Percentiles rank a stretch among this genome's conserved stretches.
These are phyloP conservation scores for Phialemonium atrogriseum DNA, from an alignment of 2,329 filamentous ascomycete species.

Conservation along the genomic window DNA sequence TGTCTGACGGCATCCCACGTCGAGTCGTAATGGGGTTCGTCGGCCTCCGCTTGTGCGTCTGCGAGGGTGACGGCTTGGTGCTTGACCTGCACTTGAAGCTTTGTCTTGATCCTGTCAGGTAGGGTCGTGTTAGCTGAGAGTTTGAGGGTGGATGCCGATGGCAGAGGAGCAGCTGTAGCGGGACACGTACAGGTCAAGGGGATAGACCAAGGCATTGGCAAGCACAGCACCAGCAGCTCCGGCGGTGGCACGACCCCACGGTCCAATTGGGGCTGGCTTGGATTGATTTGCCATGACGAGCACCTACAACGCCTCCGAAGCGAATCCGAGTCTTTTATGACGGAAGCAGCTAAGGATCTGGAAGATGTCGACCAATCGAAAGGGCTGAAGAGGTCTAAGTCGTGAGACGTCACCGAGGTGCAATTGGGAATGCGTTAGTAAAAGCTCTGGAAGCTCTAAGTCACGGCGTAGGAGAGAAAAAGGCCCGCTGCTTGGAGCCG, in stretches of 20 bases:
- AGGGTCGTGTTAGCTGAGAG: conserved; percentile 2
- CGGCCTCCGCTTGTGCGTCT: conserved; percentile 29
- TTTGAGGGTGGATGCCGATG: background rate
- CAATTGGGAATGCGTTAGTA: too few species aligned
- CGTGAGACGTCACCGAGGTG: too few species aligned
- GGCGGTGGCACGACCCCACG: conserved; percentile 88
- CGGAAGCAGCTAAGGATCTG: too few species aligned
- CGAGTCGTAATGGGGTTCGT: conserved; percentile 70
- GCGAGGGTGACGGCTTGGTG: conserved; percentile 37
- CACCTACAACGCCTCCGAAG: background rate
- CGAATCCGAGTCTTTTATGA: too few species aligned
- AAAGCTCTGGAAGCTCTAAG: too few species aligned
- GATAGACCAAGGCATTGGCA: conserved; percentile 92
- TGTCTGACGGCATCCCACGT: conserved; percentile 83
- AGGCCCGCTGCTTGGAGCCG: too few species aligned
- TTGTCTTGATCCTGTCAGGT: conserved; percentile 74
- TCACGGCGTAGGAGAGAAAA: too few species aligned
- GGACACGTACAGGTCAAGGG: conserved; percentile 78
- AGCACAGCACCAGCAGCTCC: conserved; percentile 89
- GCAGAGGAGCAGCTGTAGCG: background rate
- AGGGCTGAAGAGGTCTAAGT: too few species aligned
- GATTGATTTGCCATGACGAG: conserved; percentile 43
- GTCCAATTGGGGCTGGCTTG: conserved; percentile 66
- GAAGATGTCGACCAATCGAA: too few species aligned
- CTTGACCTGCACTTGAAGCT: conserved; percentile 90